Evolutionary conservation across 208 protist genomes (phyloP).

Genomic region (Wallacemonas collosoma): DNA sequence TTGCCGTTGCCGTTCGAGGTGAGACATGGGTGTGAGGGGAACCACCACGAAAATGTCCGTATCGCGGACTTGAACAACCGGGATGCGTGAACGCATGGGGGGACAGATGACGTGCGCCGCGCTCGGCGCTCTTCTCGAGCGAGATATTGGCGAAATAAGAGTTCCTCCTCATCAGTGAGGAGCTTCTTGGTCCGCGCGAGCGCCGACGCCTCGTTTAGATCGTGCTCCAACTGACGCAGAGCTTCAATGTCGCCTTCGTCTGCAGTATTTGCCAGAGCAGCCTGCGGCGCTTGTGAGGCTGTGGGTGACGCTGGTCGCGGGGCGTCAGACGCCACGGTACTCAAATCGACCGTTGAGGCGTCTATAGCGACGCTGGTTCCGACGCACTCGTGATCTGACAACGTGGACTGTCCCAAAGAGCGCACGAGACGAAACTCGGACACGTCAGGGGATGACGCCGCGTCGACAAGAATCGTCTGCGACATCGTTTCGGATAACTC

Average conservation of each 20-base stretch:
- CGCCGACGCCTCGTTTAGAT: not conserved
- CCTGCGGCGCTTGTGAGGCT: not conserved
- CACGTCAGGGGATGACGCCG: constrained; percentile 21
- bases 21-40: not conserved
- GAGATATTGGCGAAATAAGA: not conserved
- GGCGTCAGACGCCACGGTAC: not conserved
- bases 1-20: not conserved
- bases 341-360: not conserved
- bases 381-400: not conserved
- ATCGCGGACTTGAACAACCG: not conserved
- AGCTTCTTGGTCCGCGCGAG: not conserved
- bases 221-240: not conserved
- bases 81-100: not conserved
- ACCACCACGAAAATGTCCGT: not conserved
- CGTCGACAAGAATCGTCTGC: constrained; percentile 30
- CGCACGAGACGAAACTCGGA: constrained; percentile 7
- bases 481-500: constrained; percentile 27
- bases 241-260: too few species aligned
- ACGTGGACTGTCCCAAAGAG: not conserved
- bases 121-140: not conserved
- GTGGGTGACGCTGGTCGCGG: not conserved
- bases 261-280: not conserved
- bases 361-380: not conserved
- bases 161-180: constrained; percentile 4
- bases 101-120: not conserved